Conservation (phyloP, 139 green algal species). For the Chlorella sp. region DNA sequence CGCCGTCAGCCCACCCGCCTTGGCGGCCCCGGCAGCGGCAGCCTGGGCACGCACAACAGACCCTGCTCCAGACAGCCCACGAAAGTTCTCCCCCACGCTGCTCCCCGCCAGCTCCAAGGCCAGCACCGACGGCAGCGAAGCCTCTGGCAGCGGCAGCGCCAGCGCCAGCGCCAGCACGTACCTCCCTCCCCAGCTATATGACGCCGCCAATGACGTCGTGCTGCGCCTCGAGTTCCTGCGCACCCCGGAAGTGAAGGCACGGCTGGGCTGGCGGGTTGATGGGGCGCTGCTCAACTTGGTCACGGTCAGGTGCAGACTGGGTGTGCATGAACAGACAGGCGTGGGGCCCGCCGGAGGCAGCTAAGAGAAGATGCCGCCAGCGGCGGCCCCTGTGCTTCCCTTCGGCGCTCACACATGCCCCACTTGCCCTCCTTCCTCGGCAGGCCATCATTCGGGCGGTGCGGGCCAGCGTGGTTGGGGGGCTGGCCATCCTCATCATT, state of each 20-base stretch:
- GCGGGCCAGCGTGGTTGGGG: background rate
- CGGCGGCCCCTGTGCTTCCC: background rate
- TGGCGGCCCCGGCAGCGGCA: background rate
- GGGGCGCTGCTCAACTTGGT: background rate
- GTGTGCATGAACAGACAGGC: too few species aligned
- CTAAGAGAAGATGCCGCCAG: background rate
- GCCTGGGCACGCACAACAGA: too few species aligned
- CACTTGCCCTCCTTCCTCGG: background rate
- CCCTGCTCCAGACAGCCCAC: background rate
- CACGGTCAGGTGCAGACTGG: too few species aligned
- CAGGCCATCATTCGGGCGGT: slow-evolving; percentile 24
- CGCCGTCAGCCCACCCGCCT: background rate
- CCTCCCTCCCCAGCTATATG: background rate
- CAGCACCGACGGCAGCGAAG: background rate
- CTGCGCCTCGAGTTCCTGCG: slow-evolving; percentile 33
- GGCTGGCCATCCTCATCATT: slow-evolving; percentile 17
- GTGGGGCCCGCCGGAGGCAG: too few species aligned
- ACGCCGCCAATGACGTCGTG: slow-evolving; percentile 17
- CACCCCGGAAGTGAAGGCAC: slow-evolving; percentile 5
- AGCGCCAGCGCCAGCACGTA: background rate
- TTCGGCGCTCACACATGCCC: too few species aligned
- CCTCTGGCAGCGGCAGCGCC: background rate
- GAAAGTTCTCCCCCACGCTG: background rate
- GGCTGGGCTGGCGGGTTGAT: background rate
- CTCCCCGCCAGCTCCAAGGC: background rate